phyloP scores from a whole-genome alignment of 2,329 filamentous ascomycete genomes.

The Ceratocystis cubensis region DNA sequence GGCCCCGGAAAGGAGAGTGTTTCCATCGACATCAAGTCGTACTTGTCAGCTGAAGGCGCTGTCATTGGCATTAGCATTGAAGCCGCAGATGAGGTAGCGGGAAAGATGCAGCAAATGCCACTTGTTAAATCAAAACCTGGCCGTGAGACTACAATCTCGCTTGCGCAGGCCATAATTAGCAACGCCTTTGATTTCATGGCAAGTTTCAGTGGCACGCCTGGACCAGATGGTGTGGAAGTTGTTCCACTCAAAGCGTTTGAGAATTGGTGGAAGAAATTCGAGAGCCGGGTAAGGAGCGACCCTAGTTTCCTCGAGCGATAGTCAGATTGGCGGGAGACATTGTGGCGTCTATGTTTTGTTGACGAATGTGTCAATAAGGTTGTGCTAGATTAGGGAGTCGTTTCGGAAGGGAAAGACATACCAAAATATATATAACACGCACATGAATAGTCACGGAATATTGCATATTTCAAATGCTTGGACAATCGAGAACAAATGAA shows the following conservation, averaged over 20 bases:
- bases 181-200: slow-evolving; percentile 96
- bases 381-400: not conserved
- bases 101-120: slow-evolving; percentile 51
- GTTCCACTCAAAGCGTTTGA: slow-evolving; percentile 91
- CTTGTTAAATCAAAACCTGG: slow-evolving; percentile 28
- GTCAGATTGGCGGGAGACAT: slow-evolving; percentile 22
- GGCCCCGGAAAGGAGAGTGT: slow-evolving; percentile 83
- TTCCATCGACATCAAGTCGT: slow-evolving; percentile 59
- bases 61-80: slow-evolving; percentile 77
- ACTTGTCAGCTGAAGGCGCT: slow-evolving; percentile 35
- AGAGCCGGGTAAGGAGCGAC: slow-evolving; percentile 71
- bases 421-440: not conserved
- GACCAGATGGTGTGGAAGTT: slow-evolving; percentile 58
- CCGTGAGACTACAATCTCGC: slow-evolving; percentile 45
- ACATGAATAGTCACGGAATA: not conserved
- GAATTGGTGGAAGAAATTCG: slow-evolving; percentile 97
- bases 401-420: not conserved
- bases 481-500: not conserved
- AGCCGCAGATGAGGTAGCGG: slow-evolving; percentile 55
- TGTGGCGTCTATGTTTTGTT: no score
- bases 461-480: not conserved
- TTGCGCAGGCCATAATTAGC: slow-evolving; percentile 88
- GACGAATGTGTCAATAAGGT: not conserved
- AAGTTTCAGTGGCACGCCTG: slow-evolving; percentile 60
- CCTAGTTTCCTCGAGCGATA: slow-evolving; percentile 73